Base-by-base conservation (phyloP, 257 asterid species). In the Orobanche coerulescens region DNA sequence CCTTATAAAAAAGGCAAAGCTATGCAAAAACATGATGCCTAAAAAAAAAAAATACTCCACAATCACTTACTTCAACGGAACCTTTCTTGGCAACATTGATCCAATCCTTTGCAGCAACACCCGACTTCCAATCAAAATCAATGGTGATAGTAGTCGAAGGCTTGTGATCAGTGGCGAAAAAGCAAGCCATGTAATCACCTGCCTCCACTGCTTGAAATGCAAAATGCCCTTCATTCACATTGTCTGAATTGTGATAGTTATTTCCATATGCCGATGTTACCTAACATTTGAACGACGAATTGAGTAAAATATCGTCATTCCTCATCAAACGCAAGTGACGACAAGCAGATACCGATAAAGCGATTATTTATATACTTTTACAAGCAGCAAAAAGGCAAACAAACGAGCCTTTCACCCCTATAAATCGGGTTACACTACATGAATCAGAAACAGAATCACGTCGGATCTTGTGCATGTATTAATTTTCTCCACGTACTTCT, bases 131-230 rank as follows among this genome's bases (percentile, higher is more conserved):
- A 44, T 83, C 95, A 25, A 90, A 87, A 69, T 90, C 96, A 5
- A 87, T 18, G 5, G 87, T 87, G 48, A 90, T n/a, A 2, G 80
- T 62, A 14, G 65, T 69, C 3, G 86, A 48, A 33, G 95, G 94
- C 42, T 74, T 77, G 78, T 75, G 76, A 69, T 80, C 87, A 23
- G 83, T 71, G 22, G 94, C 88, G 22, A 71, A 75, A 56, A 90
- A 90, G 79, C 97, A 90, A 49, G 97, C 75, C 95, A 85, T 76
- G 71, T 90, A 90, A 56, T 90, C 96, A 43, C 96, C 97, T 11
- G 76, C 73, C 58, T 90, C 97, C 0, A 64, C 51, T 16, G 95
- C 74, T 71, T 85, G 91, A 73, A 81, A 90, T 4, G 91, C 90
- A 66, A 87, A 90, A 62, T 80, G 75, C 37, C 97, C 97, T 52